A percentile compares a stretch with the other conserved stretches of the same genome.
Conservation (phyloP, 139 green algal genomes). For the Auxenochlorella pyrenoidosa region DNA sequence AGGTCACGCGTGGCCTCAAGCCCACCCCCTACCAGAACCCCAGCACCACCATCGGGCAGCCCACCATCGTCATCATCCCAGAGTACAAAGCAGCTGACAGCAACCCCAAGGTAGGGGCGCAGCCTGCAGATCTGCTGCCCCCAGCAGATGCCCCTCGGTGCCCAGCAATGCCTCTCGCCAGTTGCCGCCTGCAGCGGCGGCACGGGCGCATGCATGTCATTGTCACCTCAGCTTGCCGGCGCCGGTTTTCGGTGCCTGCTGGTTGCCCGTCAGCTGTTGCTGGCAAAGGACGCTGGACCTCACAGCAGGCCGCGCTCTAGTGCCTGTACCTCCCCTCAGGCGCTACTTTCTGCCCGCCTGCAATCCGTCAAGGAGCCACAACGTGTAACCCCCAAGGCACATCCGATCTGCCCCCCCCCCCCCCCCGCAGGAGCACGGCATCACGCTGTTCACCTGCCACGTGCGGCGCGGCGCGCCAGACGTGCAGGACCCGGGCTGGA, state of each 20-base stretch:
- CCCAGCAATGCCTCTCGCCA: no score
- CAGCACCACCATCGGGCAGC: constrained; percentile 69
- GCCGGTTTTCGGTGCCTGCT: no score
- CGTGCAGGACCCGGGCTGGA: constrained; percentile 62
- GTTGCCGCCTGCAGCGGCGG: no score
- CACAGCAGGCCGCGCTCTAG: not conserved
- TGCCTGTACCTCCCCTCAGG: not conserved
- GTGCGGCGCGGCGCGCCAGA: constrained; percentile 69
- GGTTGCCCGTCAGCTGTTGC: no score
- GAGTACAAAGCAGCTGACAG: constrained; percentile 68
- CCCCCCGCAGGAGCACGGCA: constrained; percentile 55
- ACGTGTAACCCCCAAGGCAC: not conserved
- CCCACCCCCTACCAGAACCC: constrained; percentile 86
- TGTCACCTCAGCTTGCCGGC: no score
- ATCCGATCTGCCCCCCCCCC: not conserved
- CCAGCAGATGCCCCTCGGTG: no score
- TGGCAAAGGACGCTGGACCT: not conserved
- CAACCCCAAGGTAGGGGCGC: constrained; percentile 43
- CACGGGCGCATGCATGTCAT: no score
- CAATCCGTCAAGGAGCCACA: no score
- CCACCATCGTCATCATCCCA: constrained; percentile 80
- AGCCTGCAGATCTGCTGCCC: not conserved
- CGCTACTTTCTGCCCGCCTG: not conserved
- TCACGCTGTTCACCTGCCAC: constrained; percentile 74
- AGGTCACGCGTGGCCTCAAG: constrained; percentile 78